A percentile compares a stretch with the other conserved stretches of the same genome.
phyloP scores from a whole-genome alignment of 345 rosid genomes.

The Aquilaria yunnanensis region DNA sequence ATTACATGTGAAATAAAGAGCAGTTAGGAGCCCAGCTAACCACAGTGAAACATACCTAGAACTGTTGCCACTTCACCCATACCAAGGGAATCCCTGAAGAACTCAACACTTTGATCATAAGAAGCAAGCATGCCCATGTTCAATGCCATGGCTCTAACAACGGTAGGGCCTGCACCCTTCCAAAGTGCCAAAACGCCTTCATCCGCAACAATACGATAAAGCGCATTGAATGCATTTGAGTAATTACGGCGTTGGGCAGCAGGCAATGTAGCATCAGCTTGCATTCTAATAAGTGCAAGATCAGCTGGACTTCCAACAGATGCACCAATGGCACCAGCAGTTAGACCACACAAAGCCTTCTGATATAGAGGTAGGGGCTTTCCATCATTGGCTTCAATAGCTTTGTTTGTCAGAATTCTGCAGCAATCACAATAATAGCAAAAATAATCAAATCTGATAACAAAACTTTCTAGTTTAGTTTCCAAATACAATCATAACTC shows the following conservation, averaged over 20 bases:
- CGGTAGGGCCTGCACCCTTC: slow-evolving; percentile 99
- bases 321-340: slow-evolving; percentile 99
- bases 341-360: slow-evolving; percentile 94
- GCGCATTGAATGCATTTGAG: slow-evolving; percentile 94
- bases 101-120: slow-evolving; percentile 93
- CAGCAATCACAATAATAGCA: slow-evolving; percentile 3
- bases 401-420: slow-evolving; percentile 88
- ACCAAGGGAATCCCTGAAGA: slow-evolving; percentile 72
- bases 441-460: background rate
- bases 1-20: no score
- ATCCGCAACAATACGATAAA: slow-evolving; percentile 66
- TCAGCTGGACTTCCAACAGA: slow-evolving; percentile 89
- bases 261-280: slow-evolving; percentile 94
- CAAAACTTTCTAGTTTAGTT: no score
- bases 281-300: slow-evolving; percentile 98
- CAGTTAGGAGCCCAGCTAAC: background rate
- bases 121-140: slow-evolving; percentile 99
- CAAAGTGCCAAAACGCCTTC: slow-evolving; percentile 97
- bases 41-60: slow-evolving; percentile 23
- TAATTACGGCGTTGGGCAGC: slow-evolving; percentile 88
- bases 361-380: slow-evolving; percentile 97
- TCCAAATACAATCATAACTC: background rate
- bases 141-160: slow-evolving; percentile 98
- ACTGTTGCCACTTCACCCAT: slow-evolving; percentile 73
- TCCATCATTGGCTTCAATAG: slow-evolving; percentile 83